Percentiles rank a stretch among this genome's conserved stretches.
Conservation (phyloP, 1,284 basidiomycete genomes). For the Moesziomyces antarcticus region DNA sequence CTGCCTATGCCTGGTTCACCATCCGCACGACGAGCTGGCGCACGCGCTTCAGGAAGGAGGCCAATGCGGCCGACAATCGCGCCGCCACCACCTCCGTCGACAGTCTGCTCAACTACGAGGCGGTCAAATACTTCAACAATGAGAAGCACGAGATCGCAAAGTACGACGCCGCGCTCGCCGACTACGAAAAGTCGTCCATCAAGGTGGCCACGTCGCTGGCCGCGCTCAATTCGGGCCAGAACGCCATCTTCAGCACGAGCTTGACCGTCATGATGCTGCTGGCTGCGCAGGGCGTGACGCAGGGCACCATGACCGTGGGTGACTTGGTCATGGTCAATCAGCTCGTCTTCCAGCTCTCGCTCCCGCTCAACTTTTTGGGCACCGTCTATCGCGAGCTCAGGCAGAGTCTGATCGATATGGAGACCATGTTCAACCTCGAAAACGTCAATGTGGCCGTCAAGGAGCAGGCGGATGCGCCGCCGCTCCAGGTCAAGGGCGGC, state of each 20-base stretch:
- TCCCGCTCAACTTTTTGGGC: constrained; percentile 96
- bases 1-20: constrained; percentile 95
- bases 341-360: constrained; percentile 95
- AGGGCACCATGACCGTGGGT: constrained; percentile 96
- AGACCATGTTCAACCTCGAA: constrained; percentile 90
- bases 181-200: constrained; percentile 90
- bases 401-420: constrained; percentile 96
- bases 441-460: constrained; percentile 81
- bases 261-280: constrained; percentile 95
- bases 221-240: constrained; percentile 94
- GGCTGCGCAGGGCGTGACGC: constrained; percentile 91
- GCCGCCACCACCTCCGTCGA: constrained; percentile 94
- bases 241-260: constrained; percentile 91
- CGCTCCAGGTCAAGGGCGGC: constrained; percentile 79
- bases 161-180: constrained; percentile 87
- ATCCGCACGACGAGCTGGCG: constrained; percentile 96
- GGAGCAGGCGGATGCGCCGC: constrained; percentile 78
- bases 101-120: constrained; percentile 96
- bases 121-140: constrained; percentile 99
- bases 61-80: constrained; percentile 95
- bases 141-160: constrained; percentile 89
- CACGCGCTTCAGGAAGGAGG: constrained; percentile 91
- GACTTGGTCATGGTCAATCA: constrained; percentile 99
- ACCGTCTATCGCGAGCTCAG: constrained; percentile 96
- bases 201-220: constrained; percentile 96